phyloP scores from a whole-genome alignment of 495 filamentous ascomycete genomes.

The Neurospora sp. region DNA sequence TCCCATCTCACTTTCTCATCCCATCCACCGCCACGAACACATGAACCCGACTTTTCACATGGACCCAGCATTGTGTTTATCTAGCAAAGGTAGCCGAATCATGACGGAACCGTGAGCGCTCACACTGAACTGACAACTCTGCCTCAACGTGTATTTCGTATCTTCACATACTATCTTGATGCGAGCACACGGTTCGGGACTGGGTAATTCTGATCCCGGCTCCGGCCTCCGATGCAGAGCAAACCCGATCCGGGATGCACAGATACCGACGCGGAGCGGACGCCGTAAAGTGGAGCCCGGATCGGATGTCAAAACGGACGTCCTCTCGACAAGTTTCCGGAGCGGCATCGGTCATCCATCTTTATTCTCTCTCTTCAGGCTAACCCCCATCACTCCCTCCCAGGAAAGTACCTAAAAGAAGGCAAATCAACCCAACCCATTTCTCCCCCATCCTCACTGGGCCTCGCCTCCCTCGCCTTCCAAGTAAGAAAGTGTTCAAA shows the following conservation, averaged over 20 bases:
- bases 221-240: neutral
- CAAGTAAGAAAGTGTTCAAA: constrained; percentile 21
- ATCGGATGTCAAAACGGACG: neutral
- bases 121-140: neutral
- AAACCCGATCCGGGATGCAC: neutral
- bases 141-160: neutral
- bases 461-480: constrained; percentile 11
- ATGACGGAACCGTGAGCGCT: neutral
- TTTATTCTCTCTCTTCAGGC: neutral
- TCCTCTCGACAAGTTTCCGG: neutral
- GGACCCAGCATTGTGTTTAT: neutral
- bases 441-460: neutral
- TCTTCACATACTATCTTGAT: neutral
- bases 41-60: neutral
- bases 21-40: neutral
- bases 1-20: neutral
- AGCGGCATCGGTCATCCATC: neutral
- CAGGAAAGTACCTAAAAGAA: constrained; percentile 11
- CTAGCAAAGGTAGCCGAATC: neutral
- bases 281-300: neutral
- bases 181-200: neutral
- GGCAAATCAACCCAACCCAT: constrained; percentile 6
- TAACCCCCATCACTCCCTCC: neutral
- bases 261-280: neutral
- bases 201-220: neutral